Base-by-base conservation (phyloP, 495 filamentous ascomycete genomes). In the Aspergillus leporis region DNA sequence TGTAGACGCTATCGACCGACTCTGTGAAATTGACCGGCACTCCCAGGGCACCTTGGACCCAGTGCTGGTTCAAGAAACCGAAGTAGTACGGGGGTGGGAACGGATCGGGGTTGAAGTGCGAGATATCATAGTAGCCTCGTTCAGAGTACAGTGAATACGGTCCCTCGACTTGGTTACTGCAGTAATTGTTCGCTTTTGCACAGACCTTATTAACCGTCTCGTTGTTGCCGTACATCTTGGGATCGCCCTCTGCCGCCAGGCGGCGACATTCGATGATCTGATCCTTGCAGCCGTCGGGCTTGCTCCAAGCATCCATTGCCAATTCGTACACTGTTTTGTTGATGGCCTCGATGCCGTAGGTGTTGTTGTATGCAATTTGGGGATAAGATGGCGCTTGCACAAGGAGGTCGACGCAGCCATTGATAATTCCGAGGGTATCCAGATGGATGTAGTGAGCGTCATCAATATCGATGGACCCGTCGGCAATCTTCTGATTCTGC, bases 391-490 rank as follows among this genome's bases (percentile, higher is more conserved):
- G 81, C 12, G 75, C 80, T 73, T 93, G 89, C 9, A 86, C 79
- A n/a, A 85, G 66, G 50, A 85, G 80, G 70, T 95, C 90, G 50
- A 93, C 78, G 60, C 91, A 92, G 38, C 88, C 90, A 67, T 93
- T 92, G 50, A 91, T 75, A 40, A 83, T 78, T 0, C 77, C 71
- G 12, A 83, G 58, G 0, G 80, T 82, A 51, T 82, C 78, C 10
- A 83, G 65, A 47, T 81, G 38, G 16, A 41, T n/a, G 16, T 41
- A 41, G 14, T 41, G 38, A 41, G 38, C 38, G 2, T 41, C 38
- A 16, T 41, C 72, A 31, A 83, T 81, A 53, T 13, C 61, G 51
- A n/a, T 61, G 54, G 40, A 76, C 48, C 2, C 62, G 70, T 9
- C 71, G 68, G 38, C 75, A 61, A 76, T 84, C 71, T 60, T 74